These are phyloP conservation scores for Peltaster fructicola DNA, from an alignment of 2,329 filamentous ascomycete genomes.

Conservation along the genomic window DNA sequence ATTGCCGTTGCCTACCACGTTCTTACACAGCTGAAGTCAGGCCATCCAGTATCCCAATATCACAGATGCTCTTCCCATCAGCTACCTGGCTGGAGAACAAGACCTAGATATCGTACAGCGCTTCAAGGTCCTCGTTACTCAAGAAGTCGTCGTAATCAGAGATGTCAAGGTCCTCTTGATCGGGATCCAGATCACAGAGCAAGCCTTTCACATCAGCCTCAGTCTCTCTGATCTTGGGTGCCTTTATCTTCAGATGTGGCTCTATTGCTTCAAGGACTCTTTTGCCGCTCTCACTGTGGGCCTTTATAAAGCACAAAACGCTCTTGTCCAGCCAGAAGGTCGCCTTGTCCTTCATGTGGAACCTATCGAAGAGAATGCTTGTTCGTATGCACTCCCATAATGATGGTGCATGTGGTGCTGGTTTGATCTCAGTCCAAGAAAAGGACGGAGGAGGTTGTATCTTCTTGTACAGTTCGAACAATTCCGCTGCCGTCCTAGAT, in stretches of 20 bases:
- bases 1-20: too few species aligned
- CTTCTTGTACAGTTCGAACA: not conserved
- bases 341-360: constrained; percentile 2
- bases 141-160: too few species aligned
- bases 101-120: too few species aligned
- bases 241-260: not conserved
- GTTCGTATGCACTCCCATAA: constrained; percentile 1
- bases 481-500: not conserved
- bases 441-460: not conserved
- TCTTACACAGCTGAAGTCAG: too few species aligned
- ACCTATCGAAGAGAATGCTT: constrained; percentile 4
- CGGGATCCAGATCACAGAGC: too few species aligned
- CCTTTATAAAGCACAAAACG: constrained; percentile 2
- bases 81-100: too few species aligned
- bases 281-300: constrained; percentile 1
- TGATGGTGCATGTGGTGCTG: not conserved
- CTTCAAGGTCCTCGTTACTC: too few species aligned
- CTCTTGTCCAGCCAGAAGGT: constrained; percentile 1
- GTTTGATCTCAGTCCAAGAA: constrained; percentile 1
- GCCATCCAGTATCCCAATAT: too few species aligned
- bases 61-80: too few species aligned
- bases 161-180: too few species aligned
- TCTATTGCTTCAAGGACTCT: not conserved
- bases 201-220: too few species aligned
- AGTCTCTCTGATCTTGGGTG: too few species aligned